phyloP scores from a whole-genome alignment of 2,329 filamentous ascomycete genomes.

The Cadophora sp. region DNA sequence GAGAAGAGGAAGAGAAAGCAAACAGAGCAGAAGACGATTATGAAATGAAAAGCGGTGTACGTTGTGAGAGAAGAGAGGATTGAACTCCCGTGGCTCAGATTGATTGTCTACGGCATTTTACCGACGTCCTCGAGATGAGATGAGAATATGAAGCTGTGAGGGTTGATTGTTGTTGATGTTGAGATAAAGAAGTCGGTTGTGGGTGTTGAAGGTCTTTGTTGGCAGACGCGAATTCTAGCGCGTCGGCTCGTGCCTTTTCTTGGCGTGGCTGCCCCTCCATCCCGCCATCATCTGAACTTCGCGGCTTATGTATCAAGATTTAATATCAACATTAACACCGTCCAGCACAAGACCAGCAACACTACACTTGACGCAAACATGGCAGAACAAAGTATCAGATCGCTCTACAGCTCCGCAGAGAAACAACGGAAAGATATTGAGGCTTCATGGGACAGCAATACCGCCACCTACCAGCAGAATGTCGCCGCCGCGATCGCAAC shows the following conservation, averaged over 20 bases:
- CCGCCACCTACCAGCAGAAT: conserved; percentile 69
- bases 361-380: conserved; percentile 46
- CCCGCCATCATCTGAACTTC: conserved; percentile 1
- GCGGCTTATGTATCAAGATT: too few species aligned
- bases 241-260: conserved; percentile 14
- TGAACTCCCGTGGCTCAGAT: conserved; percentile 7
- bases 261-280: conserved; percentile 16
- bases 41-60: neutral
- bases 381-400: conserved; percentile 55
- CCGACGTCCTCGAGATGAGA: neutral
- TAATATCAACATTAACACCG: conserved; percentile 18
- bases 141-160: neutral
- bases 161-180: neutral
- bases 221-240: conserved; percentile 4
- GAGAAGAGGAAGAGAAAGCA: neutral
- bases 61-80: conserved; percentile 1
- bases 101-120: neutral
- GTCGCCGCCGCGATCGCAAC: conserved; percentile 70
- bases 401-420: conserved; percentile 62
- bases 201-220: neutral
- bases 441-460: conserved; percentile 67
- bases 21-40: too few species aligned
- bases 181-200: neutral
- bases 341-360: conserved; percentile 31
- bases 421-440: conserved; percentile 63